Base-by-base conservation (phyloP, 176 grass and related monocot genomes). In the Phoenix roebelenii region DNA sequence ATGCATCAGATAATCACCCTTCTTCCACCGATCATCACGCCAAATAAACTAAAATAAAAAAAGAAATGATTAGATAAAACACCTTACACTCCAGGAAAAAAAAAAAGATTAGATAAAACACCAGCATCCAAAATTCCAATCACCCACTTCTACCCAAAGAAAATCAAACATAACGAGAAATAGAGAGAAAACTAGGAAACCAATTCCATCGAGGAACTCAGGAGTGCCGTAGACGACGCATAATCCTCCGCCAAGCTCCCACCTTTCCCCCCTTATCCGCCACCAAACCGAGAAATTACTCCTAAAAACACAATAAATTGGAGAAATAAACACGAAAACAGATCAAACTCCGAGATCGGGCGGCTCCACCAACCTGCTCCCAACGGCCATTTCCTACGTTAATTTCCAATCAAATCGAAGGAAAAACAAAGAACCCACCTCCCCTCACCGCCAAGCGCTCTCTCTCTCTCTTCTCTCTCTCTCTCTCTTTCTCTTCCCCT, bases 151-250 rank as follows among this genome's bases (percentile, higher is more conserved):
- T 12, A 44, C 10, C 35, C 35, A 7, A 12, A 12, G 7, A 44
- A 44, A 12, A 30, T 30, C 28, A 30, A 44, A 44, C 1, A 44
- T 44, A 14, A 44, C 7, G 10, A 44, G 12, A 44, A 44, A 12
- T 14, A 44, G 10, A 14, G 12, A 44, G 9, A 50, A 52, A 17
- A 71, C 3, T 9, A 7, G 12, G 6, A 26, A 51, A 3, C 44
- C 23, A 30, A 22, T 5, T 18, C 23, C 30, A 16, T 14, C 20
- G 16, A 15, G 25, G 23, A 3, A 54, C 7, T 12, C 4, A 60
- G 17, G 51, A 39, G 57, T 60, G 22, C 23, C 68, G 22, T 71
- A 2, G 49, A 71, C 57, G 68, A 57, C 57, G 60, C 35, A 22
- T 17, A 51, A 51, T 71, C 56, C 57, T 19, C 35, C 7, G 35